Evolutionary conservation across 768 basidiomycete genomes (phyloP), one percentile per base, ranked within the genome.

Genomic region (Coprinellus micaceus): DNA sequence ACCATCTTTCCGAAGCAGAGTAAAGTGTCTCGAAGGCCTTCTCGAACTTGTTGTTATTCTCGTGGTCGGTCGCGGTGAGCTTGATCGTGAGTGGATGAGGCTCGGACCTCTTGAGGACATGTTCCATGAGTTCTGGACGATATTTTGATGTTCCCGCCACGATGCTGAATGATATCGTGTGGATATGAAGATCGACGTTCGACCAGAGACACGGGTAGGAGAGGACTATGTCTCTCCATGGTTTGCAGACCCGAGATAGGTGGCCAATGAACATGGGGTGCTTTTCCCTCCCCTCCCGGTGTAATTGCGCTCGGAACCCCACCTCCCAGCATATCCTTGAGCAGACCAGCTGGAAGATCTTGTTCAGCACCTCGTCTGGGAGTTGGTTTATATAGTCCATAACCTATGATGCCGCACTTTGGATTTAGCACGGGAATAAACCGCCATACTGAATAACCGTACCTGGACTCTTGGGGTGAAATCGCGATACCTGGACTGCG

Each of bases 201-300:
- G 49, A 33, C 49, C 49, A 51, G 13, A 51, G 33, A 11, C 19
- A 19, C 22, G 49, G 33, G 15, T 51, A n/a, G 17, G 26, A 22
- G 17, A 51, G n/a, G 3, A 51, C n/a, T n/a, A 51, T 33, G 10
- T 21, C 9, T 22, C 49, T 36, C 49, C 49, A 51, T 17, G 26
- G 15, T 29, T n/a, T 51, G 49, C 49, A 51, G 21, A 51, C 49
- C n/a, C 49, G 29, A 11, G 30, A 33, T n/a, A 51, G 49, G 30
- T 36, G 29, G 29, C 49, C 49, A 12, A 51, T 24, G 21, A 33
- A 33, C 7, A 33, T 33, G 33, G 33, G 33, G 13, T 6, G 33
- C 33, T 13, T 6, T 6, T 6, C 33, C 13, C 33, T 33, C 7
- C 33, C 33, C 7, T 33, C 33, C 13, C 33, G 33, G 13, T 33